These are phyloP conservation scores for Ceratobasidium papillatum DNA, from an alignment of 1,284 basidiomycete species.

Conservation along the genomic window DNA sequence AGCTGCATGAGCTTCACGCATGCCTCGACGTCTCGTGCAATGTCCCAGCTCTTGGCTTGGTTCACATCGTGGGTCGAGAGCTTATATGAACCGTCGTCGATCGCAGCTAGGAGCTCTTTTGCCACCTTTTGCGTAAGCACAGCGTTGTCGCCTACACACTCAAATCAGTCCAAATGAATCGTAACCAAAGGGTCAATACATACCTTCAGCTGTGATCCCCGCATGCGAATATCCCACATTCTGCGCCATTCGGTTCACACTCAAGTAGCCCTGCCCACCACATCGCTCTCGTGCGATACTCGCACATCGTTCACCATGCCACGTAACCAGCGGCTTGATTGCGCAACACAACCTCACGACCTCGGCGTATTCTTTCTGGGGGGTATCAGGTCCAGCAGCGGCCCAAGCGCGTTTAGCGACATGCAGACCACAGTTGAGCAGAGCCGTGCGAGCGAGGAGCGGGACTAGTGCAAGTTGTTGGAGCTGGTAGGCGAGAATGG, in stretches of 20 bases:
- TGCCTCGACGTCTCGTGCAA: slow-evolving; percentile 22
- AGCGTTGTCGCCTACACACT: slow-evolving; percentile 36
- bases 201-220: slow-evolving; percentile 41
- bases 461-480: slow-evolving; percentile 42
- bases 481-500: slow-evolving; percentile 41
- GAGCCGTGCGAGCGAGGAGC: slow-evolving; percentile 34
- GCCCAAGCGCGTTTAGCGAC: slow-evolving; percentile 40
- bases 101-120: slow-evolving; percentile 40
- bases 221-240: slow-evolving; percentile 40
- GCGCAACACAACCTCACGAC: slow-evolving; percentile 40
- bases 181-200: not conserved
- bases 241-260: slow-evolving; percentile 39
- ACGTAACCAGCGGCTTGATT: slow-evolving; percentile 41
- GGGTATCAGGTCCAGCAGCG: slow-evolving; percentile 23
- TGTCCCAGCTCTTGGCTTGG: slow-evolving; percentile 28
- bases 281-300: slow-evolving; percentile 39
- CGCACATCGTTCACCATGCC: slow-evolving; percentile 41
- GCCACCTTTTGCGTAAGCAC: slow-evolving; percentile 41
- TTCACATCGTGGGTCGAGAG: slow-evolving; percentile 29
- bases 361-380: slow-evolving; percentile 30
- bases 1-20: slow-evolving; percentile 42
- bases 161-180: not conserved
- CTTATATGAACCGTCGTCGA: slow-evolving; percentile 38
- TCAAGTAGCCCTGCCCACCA: slow-evolving; percentile 41
- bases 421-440: slow-evolving; percentile 41